Conservation (phyloP, 2,329 filamentous ascomycete species). For the Hypoxylon sp. region DNA sequence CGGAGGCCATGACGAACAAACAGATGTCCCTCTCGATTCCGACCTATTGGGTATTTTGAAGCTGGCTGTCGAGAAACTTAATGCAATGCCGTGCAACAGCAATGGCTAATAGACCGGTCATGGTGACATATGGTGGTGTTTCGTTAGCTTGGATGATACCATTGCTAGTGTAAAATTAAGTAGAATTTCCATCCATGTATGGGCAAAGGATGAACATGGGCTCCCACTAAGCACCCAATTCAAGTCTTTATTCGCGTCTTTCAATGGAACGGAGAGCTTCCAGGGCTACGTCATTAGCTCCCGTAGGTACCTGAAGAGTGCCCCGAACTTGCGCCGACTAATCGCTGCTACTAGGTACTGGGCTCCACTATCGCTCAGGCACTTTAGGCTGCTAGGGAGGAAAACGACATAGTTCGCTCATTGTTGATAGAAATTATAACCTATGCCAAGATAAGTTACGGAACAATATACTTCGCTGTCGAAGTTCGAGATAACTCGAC, state of each 20-base stretch:
- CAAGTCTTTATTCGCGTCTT: background rate
- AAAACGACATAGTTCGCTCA: background rate
- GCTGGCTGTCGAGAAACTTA: slow-evolving; percentile 17
- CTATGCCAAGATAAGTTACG: background rate
- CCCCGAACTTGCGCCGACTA: slow-evolving; percentile 12
- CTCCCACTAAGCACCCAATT: slow-evolving; percentile 1
- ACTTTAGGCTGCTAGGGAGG: too few relatives aligned
- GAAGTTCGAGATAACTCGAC: background rate
- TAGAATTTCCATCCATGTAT: background rate
- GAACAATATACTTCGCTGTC: background rate
- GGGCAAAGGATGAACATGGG: background rate
- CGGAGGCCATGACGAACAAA: slow-evolving; percentile 27
- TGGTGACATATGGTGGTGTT: slow-evolving; percentile 26
- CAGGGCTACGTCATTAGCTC: slow-evolving; percentile 25
- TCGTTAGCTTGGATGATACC: slow-evolving; percentile 38
- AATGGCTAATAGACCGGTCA: slow-evolving; percentile 21
- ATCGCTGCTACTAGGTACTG: background rate
- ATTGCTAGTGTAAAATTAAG: slow-evolving; percentile 20
- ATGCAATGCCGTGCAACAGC: slow-evolving; percentile 23
- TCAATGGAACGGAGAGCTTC: background rate
- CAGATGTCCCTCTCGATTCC: slow-evolving; percentile 3
- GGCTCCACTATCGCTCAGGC: background rate
- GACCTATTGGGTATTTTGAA: slow-evolving; percentile 10
- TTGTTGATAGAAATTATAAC: background rate
- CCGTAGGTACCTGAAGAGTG: slow-evolving; percentile 2